Percentiles rank a stretch among this genome's conserved stretches.
These are phyloP conservation scores for Fimicolochytrium jonesii DNA, from an alignment of 192 early-diverging fungal species.

Conservation along the genomic window DNA sequence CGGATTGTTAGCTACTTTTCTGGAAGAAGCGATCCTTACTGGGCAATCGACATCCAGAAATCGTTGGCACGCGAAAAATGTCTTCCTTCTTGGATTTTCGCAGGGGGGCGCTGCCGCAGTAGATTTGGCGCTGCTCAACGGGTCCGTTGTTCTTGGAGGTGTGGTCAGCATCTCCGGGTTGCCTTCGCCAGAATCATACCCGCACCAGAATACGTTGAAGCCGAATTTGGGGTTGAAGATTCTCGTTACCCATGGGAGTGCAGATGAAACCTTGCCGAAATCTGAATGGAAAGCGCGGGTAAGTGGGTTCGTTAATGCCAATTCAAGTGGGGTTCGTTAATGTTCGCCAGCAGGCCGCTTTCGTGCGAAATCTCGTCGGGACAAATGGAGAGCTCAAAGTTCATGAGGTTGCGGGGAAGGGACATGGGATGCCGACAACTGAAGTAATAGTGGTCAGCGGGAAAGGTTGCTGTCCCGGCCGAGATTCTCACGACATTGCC, in stretches of 20 bases:
- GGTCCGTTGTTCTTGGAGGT: conserved; percentile 37
- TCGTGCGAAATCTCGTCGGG: conserved; percentile 1
- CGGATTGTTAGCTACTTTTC: conserved; percentile 35
- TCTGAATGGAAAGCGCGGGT: conserved; percentile 31
- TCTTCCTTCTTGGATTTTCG: conserved; percentile 71
- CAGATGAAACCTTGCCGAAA: conserved; percentile 46
- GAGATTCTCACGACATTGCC: not conserved
- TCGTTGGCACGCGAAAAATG: conserved; percentile 32
- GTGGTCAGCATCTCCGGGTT: conserved; percentile 63
- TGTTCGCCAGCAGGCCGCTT: not conserved
- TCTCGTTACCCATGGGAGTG: not conserved
- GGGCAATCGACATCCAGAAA: not conserved
- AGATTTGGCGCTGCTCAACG: conserved; percentile 58
- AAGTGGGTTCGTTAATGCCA: conserved; percentile 19
- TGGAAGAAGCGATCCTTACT: conserved; percentile 27
- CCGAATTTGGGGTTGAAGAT: not conserved
- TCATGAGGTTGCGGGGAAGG: conserved; percentile 53
- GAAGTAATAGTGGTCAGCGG: too few relatives aligned
- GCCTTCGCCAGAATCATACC: conserved; percentile 38
- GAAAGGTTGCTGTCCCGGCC: too few relatives aligned
- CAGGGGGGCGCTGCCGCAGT: conserved; percentile 68
- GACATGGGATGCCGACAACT: conserved; percentile 54
- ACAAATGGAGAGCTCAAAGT: conserved; percentile 23
- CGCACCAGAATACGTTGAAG: not conserved
- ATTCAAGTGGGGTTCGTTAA: too few relatives aligned